These are phyloP conservation scores for Filobasidium wieringae DNA, from an alignment of 768 basidiomycete species.

Conservation along the genomic window DNA sequence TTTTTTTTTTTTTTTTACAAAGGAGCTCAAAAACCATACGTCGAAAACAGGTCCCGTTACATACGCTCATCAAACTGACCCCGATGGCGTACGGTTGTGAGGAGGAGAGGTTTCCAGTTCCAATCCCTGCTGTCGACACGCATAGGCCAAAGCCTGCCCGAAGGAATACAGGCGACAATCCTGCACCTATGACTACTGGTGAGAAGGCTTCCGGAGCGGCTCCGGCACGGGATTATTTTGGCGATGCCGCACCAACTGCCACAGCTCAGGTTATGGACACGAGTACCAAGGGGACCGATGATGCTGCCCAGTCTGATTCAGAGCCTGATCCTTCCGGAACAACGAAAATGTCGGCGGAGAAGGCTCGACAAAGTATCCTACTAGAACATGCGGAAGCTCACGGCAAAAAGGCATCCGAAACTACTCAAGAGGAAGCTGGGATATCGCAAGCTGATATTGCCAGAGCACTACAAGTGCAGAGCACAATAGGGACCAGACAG, in stretches of 20 bases:
- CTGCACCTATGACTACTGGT: not conserved
- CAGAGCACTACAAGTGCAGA: not conserved
- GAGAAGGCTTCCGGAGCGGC: not conserved
- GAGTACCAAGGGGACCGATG: not conserved
- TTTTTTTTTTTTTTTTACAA: not conserved
- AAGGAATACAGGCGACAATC: not conserved
- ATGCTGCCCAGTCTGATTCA: not conserved
- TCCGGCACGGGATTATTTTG: constrained; percentile 16
- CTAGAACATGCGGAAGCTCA: not conserved
- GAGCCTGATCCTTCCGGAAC: not conserved
- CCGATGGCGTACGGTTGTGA: constrained; percentile 98
- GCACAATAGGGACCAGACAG: not conserved
- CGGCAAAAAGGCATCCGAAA: not conserved
- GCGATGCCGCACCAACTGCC: not conserved
- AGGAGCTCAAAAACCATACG: not conserved
- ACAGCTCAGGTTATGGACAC: not conserved
- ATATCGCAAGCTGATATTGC: not conserved
- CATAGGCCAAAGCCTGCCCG: constrained; percentile 51
- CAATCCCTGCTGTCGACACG: constrained; percentile 87
- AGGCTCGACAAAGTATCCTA: not conserved
- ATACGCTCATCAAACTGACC: constrained; percentile 96
- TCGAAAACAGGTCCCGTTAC: constrained; percentile 42
- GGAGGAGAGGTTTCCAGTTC: constrained; percentile 83
- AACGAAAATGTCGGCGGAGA: not conserved
- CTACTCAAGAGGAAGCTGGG: not conserved